Evolutionary conservation across 2,329 filamentous ascomycete species (phyloP).

Genomic region (Colletotrichum lindemuthianum): DNA sequence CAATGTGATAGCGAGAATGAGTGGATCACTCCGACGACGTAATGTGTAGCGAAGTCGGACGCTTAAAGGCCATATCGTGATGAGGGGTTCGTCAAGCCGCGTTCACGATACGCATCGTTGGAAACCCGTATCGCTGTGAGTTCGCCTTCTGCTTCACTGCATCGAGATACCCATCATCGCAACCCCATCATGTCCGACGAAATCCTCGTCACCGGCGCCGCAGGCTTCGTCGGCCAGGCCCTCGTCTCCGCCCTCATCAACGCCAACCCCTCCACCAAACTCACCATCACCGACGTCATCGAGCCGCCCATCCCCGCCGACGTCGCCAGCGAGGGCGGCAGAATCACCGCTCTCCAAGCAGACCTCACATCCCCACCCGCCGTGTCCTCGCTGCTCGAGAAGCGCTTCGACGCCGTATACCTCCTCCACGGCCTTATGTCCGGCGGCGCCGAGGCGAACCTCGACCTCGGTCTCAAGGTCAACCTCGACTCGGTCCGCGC

Average conservation of each 20-base stretch:
- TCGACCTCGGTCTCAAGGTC: constrained; percentile 63
- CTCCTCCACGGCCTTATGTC: constrained; percentile 74
- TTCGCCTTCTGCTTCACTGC: too few relatives aligned
- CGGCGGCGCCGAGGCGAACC: constrained; percentile 67
- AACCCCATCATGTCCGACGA: constrained; percentile 37
- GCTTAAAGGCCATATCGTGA: not conserved
- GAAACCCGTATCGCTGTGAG: not conserved
- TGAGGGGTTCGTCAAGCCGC: not conserved
- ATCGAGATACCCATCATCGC: not conserved
- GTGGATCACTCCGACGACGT: constrained; percentile 7
- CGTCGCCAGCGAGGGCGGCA: constrained; percentile 38
- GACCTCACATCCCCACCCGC: constrained; percentile 47
- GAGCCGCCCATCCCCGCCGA: constrained; percentile 60
- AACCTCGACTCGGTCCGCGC: constrained; percentile 67
- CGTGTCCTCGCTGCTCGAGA: constrained; percentile 44
- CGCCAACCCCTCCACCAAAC: constrained; percentile 46
- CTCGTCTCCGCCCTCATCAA: constrained; percentile 66
- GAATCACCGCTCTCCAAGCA: constrained; percentile 41
- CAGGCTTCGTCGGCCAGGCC: constrained; percentile 72
- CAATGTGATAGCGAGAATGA: not conserved
- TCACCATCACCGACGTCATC: constrained; percentile 68
- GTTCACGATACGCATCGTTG: not conserved
- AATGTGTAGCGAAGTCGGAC: constrained; percentile 26
- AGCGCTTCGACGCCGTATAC: constrained; percentile 58
- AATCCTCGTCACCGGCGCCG: constrained; percentile 72